Evolutionary conservation across 768 basidiomycete genomes (phyloP).

Genomic region (Suillus plorans): DNA sequence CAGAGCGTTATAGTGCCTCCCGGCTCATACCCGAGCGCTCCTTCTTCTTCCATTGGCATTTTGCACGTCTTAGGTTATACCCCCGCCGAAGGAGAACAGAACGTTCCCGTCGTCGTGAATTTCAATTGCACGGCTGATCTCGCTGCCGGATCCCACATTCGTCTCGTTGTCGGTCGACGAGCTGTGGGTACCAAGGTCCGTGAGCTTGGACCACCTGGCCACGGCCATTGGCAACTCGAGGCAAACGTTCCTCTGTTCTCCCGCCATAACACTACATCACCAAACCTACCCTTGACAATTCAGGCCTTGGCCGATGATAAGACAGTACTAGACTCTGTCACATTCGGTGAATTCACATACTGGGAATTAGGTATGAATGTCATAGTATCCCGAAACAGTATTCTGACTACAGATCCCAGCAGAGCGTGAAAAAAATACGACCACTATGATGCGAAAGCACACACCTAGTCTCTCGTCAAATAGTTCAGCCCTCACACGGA

Average conservation of each 20-base stretch:
- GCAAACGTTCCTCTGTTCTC: constrained; percentile 58
- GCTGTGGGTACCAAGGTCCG: constrained; percentile 68
- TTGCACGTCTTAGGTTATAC: constrained; percentile 66
- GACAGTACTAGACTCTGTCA: constrained; percentile 57
- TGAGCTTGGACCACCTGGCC: constrained; percentile 44
- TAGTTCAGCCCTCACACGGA: not conserved
- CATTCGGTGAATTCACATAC: constrained; percentile 74
- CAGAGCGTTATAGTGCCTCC: constrained; percentile 12
- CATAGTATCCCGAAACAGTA: not conserved
- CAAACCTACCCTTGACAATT: constrained; percentile 56
- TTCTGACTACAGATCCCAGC: not conserved
- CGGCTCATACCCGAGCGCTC: constrained; percentile 25
- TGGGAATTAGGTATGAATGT: constrained; percentile 43
- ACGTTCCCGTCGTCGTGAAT: constrained; percentile 61
- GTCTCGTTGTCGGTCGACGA: constrained; percentile 71
- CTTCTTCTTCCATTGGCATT: constrained; percentile 50
- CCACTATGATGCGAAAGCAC: constrained; percentile 3
- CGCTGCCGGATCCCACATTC: constrained; percentile 48
- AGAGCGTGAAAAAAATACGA: constrained; percentile 10
- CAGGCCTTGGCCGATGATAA: constrained; percentile 60
- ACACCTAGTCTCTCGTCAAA: constrained; percentile 4
- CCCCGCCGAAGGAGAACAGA: constrained; percentile 62
- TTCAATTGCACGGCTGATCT: constrained; percentile 36
- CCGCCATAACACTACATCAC: constrained; percentile 34
- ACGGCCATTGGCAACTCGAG: constrained; percentile 64